Conservation (phyloP, 2,329 filamentous ascomycete genomes). For the Hymenoscyphus linearis region DNA sequence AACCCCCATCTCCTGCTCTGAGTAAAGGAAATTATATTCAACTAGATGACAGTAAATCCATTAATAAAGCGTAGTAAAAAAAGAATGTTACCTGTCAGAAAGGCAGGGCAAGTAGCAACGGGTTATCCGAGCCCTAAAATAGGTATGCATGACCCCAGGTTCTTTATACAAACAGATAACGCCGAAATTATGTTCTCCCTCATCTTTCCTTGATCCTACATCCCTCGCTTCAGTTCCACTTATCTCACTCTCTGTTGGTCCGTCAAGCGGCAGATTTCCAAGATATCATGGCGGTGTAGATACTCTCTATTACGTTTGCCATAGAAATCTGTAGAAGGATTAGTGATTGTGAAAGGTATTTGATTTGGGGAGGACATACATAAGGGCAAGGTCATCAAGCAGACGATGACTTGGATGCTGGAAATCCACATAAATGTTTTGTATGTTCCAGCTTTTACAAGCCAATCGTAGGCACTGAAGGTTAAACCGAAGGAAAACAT, state of each 20-base stretch:
- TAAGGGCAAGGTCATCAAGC: slow-evolving; percentile 67
- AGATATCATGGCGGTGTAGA: slow-evolving; percentile 68
- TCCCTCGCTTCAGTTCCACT: not conserved
- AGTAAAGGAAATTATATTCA: no score
- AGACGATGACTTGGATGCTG: slow-evolving; percentile 73
- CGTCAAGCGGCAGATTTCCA: slow-evolving; percentile 33
- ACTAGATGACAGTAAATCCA: no score
- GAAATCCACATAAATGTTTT: slow-evolving; percentile 63
- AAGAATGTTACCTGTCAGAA: no score
- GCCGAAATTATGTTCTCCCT: not conserved
- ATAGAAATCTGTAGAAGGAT: slow-evolving; percentile 55
- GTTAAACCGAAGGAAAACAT: slow-evolving; percentile 85
- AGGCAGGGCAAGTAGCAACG: no score
- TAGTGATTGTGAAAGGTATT: not conserved
- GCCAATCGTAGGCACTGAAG: slow-evolving; percentile 79
- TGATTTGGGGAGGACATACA: slow-evolving; percentile 50
- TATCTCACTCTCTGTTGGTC: not conserved
- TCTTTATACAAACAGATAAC: not conserved
- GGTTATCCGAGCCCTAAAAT: no score
- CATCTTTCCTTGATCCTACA: not conserved
- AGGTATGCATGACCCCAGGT: no score
- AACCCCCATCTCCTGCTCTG: no score
- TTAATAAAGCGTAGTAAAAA: no score
- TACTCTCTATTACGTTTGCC: slow-evolving; percentile 74
- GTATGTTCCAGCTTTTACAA: slow-evolving; percentile 58